Evolutionary conservation across 2,329 filamentous ascomycete species (phyloP).

Genomic region (Aspergillus fumigatiaffinis): DNA sequence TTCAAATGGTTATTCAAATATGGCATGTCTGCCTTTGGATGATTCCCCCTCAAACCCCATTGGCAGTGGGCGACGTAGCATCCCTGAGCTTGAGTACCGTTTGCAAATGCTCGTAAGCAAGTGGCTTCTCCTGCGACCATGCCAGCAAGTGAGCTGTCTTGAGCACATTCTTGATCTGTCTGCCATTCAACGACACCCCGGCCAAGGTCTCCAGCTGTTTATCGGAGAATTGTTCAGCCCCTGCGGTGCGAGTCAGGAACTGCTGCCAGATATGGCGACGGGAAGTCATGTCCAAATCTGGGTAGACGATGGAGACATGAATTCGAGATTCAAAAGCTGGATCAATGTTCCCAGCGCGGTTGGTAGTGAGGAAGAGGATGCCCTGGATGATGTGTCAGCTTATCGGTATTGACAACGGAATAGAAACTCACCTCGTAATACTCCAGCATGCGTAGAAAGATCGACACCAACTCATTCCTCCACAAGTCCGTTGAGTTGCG

Average conservation of each 20-base stretch:
- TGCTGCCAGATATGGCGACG: conserved; percentile 44
- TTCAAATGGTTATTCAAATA: not conserved
- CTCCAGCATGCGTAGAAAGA: conserved; percentile 29
- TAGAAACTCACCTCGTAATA: conserved; percentile 22
- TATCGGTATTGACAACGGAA: conserved; percentile 15
- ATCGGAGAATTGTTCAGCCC: conserved; percentile 14
- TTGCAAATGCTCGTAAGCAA: conserved; percentile 20
- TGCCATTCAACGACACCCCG: conserved; percentile 24
- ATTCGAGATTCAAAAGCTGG: conserved; percentile 46
- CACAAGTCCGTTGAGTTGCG: conserved; percentile 39
- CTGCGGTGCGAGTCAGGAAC: conserved; percentile 32
- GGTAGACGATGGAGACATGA: conserved; percentile 36
- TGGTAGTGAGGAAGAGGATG: conserved; percentile 46
- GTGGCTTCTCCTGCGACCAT: conserved; percentile 12
- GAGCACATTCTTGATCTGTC: conserved; percentile 45
- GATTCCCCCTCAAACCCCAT: not conserved
- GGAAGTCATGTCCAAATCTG: conserved; percentile 34
- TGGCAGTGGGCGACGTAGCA: not conserved
- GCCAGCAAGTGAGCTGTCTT: conserved; percentile 43
- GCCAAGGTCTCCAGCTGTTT: conserved; percentile 23
- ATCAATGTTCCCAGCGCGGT: conserved; percentile 44
- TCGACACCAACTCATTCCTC: conserved; percentile 45
- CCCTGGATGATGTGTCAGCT: conserved; percentile 36
- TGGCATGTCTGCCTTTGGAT: not conserved
- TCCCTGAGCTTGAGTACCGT: conserved; percentile 15